Conservation (phyloP, 139 green algal genomes). For the Medakamo hakoo region DNA sequence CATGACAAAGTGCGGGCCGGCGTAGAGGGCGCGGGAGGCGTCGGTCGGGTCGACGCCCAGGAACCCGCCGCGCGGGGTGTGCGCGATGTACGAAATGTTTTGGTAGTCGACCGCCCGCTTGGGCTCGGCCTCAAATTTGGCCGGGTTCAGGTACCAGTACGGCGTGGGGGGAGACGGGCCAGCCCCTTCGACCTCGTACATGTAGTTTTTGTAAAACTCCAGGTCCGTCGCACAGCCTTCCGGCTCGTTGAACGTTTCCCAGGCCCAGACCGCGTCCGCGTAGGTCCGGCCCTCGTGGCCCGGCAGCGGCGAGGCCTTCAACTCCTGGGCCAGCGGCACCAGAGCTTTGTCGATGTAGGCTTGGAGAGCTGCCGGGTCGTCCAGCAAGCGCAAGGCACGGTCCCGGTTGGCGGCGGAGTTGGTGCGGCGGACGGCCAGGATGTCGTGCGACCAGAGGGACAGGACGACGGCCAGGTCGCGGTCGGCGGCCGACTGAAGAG, state of each 20-base stretch:
- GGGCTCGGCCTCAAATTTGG: background rate
- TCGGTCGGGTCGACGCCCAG: background rate
- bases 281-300: no score
- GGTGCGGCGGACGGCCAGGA: background rate
- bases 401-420: background rate
- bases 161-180: no score
- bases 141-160: background rate
- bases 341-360: background rate
- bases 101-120: background rate
- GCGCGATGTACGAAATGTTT: background rate
- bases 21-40: background rate
- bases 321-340: background rate
- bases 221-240: background rate
- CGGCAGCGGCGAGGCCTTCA: background rate
- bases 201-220: background rate
- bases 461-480: background rate
- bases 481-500: background rate
- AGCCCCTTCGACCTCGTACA: background rate
- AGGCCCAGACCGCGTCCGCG: background rate
- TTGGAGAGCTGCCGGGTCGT: background rate
- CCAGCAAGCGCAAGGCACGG: background rate
- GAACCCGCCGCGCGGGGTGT: background rate
- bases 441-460: background rate
- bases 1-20: background rate
- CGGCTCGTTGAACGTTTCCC: background rate